Evolutionary conservation across 768 basidiomycete species (phyloP).

Genomic region (Dentipellis sp.): DNA sequence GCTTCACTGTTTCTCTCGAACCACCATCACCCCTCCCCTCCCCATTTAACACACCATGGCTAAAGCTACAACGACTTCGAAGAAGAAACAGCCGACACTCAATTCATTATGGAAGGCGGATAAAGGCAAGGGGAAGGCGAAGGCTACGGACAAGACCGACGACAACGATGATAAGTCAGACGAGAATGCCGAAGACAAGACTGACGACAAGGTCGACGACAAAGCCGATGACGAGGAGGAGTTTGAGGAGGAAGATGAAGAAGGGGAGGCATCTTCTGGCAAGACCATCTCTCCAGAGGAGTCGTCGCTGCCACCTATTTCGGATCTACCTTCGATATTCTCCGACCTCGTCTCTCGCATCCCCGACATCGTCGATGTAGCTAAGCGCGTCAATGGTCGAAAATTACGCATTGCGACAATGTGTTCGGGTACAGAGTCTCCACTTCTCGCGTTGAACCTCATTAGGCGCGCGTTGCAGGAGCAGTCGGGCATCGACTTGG

Average conservation of each 20-base stretch:
- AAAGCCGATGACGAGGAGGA: slow-evolving; percentile 17
- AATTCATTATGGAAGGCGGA: slow-evolving; percentile 2
- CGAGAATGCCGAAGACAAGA: slow-evolving; percentile 10
- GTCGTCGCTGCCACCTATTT: slow-evolving; percentile 70
- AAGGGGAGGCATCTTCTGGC: slow-evolving; percentile 23
- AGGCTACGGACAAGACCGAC: slow-evolving; percentile 1
- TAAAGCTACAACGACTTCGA: slow-evolving; percentile 1
- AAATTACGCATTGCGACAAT: slow-evolving; percentile 92
- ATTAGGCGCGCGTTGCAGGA: slow-evolving; percentile 70
- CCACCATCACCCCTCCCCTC: not conserved
- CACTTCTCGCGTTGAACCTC: slow-evolving; percentile 80
- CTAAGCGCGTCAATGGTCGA: slow-evolving; percentile 60
- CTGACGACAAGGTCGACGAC: slow-evolving; percentile 3
- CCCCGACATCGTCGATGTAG: slow-evolving; percentile 57
- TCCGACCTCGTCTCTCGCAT: slow-evolving; percentile 60
- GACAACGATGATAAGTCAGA: slow-evolving; percentile 1
- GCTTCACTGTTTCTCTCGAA: not conserved
- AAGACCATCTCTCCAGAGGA: slow-evolving; percentile 41
- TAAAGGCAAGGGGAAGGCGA: slow-evolving; percentile 1
- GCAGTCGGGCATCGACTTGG: slow-evolving; percentile 53
- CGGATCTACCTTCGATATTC: slow-evolving; percentile 65
- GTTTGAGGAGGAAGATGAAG: slow-evolving; percentile 15
- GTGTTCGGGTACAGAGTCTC: slow-evolving; percentile 96
- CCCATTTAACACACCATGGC: slow-evolving; percentile 1
- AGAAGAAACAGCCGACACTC: slow-evolving; percentile 11